Base-by-base conservation (phyloP, 768 basidiomycete genomes). In the Pisolithus marmoratus region DNA sequence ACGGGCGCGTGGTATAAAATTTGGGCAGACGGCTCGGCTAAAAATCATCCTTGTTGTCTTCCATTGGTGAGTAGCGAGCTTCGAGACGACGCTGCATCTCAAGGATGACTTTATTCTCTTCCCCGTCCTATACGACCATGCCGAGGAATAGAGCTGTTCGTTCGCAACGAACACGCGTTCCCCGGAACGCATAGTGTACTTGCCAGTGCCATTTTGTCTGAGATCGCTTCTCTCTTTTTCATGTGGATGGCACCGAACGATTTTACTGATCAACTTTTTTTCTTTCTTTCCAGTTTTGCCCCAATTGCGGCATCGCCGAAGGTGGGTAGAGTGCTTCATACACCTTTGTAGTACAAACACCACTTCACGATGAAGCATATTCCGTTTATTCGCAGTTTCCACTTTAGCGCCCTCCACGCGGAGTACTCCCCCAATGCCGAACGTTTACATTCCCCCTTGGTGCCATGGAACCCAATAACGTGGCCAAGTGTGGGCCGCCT, bases 121-220 rank as follows among this genome's bases (percentile, higher is more conserved):
- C 86, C 86, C 86, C 86, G 85, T 84, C 86, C 71, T 88, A 88
- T 64, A 84, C 86, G 87, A 88, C 87, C 80, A 83, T 89, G 87
- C 75, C 82, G 86, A 87, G 85, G 67, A 74, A 80, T 68, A 87
- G 85, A 85, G 84, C 61, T 64, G 82, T 84, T 76, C 78, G 82
- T 86, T 85, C 82, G 82, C 83, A 83, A 83, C 83, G 74, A 74
- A 83, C 79, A 72, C 68, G 81, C 77, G 76, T 71, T 74, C 71
- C 79, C 53, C 70, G 72, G 75, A 72, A 70, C 71, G 78, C 78
- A 75, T 64, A 85, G 83, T 79, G 84, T 79, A 85, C 85, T 87
- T 87, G 86, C 87, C 86, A 88, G 86, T 85, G 84, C 84, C 85
- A 77, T 83, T 87, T 84, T 65, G 80, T 84, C 87, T 88, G 86